Conservation (phyloP, 2,329 filamentous ascomycete species). For the Cercospora beticola region DNA sequence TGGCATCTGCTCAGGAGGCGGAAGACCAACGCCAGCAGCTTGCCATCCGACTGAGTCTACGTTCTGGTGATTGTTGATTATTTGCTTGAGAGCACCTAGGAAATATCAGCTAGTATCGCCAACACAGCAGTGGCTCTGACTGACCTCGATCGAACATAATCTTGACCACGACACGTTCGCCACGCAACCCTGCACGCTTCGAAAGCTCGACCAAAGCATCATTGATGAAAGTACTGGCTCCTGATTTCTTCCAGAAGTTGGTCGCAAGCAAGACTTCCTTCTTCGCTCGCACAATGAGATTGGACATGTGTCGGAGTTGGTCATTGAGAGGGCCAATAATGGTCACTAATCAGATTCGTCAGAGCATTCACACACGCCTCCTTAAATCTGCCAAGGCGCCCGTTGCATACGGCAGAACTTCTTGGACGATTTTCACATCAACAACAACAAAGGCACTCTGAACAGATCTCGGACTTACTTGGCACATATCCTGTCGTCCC, state of each 20-base stretch:
- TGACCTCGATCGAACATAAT: slow-evolving; percentile 73
- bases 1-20: slow-evolving; percentile 64
- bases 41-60: slow-evolving; percentile 61
- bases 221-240: slow-evolving; percentile 66
- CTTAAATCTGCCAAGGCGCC: background rate
- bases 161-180: slow-evolving; percentile 64
- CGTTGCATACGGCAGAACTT: background rate
- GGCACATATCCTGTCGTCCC: slow-evolving; percentile 56
- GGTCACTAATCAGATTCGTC: slow-evolving; percentile 57
- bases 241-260: slow-evolving; percentile 71
- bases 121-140: background rate
- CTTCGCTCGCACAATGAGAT: slow-evolving; percentile 70
- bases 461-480: background rate
- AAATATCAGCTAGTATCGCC: background rate
- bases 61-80: slow-evolving; percentile 63
- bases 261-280: slow-evolving; percentile 72
- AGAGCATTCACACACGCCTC: background rate
- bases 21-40: slow-evolving; percentile 56
- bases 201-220: slow-evolving; percentile 70
- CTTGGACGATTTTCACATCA: background rate
- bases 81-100: slow-evolving; percentile 27
- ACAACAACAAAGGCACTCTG: background rate
- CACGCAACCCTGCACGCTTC: slow-evolving; percentile 58
- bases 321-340: slow-evolving; percentile 70
- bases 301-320: slow-evolving; percentile 71